Base-by-base conservation (phyloP, 768 basidiomycete genomes). In the Calocybe cyanea region DNA sequence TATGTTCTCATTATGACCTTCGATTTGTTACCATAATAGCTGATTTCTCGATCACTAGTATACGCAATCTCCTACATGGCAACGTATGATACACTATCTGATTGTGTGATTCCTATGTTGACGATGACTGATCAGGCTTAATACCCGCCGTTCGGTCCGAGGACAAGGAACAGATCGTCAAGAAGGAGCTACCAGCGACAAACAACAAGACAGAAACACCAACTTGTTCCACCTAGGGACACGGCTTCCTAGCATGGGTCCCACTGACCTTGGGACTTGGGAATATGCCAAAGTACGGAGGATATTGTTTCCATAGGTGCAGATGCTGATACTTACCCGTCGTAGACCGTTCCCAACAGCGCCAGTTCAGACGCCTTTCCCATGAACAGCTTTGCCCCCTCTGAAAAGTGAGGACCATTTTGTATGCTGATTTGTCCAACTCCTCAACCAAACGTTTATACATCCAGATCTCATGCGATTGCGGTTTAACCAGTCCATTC, bases 41-140 rank as follows among this genome's bases (percentile, higher is more conserved):
- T 28, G 17, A 6, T 17, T 35, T 15, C 14, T 50, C 33, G 30
- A 40, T 21, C 38, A n/a, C 21, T 47, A 81, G 80, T 83, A n/a
- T 81, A 83, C 50, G 77, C 73, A 0, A 75, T 79, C 40, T 83
- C 82, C 2, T 70, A 81, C 61, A 65, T 85, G 57, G 81, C 83
- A 31, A 80, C 83, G 79, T 81, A 56, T 41, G 77, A 64, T 3
- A 34, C 19, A 24, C 38, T 13, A 35, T 30, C 9, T 15, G 21
- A 25, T 7, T 7, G n/a, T 31, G 34, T 11, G 5, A 20, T 9
- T 14, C 14, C 17, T 45, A 25, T 41, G 1, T 35, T 32, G 4
- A 48, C n/a, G 0, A 10, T 7, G 43, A n/a, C 17, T 36, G 39
- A 18, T 41, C 42, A 82, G 80, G 11, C 68, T 86, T 28, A 85